Evolutionary conservation across 1,284 basidiomycete genomes (phyloP).

Genomic region (Fomitopsis pinicola): DNA sequence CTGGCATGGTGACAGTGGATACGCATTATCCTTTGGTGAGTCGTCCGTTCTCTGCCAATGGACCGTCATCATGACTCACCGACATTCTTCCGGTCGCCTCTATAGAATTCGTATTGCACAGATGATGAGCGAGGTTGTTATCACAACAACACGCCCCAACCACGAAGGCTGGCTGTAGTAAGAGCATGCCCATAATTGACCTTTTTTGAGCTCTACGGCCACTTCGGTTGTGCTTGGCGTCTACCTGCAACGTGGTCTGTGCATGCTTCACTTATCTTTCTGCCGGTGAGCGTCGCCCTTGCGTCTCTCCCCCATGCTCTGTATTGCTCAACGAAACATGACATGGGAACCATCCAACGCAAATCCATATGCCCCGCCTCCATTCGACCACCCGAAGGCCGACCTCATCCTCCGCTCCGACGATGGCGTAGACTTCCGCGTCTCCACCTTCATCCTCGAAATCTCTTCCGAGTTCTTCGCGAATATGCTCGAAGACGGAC

Average conservation of each 20-base stretch:
- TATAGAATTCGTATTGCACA: no score
- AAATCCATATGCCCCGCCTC: slow-evolving; percentile 4
- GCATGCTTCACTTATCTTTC: neutral
- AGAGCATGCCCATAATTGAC: no score
- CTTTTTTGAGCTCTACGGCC: no score
- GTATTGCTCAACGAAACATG: neutral
- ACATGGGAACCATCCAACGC: slow-evolving; percentile 9
- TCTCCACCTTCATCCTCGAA: neutral
- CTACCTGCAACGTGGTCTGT: neutral
- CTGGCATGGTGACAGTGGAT: no score
- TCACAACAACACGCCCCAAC: no score
- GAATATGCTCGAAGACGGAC: slow-evolving; percentile 5
- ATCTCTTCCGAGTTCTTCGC: neutral
- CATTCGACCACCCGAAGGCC: neutral
- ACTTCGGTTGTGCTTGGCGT: no score
- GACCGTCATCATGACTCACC: no score
- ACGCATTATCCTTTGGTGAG: no score
- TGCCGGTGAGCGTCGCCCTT: neutral
- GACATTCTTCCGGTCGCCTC: no score
- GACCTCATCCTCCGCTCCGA: slow-evolving; percentile 5
- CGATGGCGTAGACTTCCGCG: slow-evolving; percentile 3
- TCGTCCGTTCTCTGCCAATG: no score
- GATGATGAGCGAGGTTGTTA: no score
- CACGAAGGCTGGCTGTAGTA: no score
- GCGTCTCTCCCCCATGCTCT: neutral